A percentile compares a stretch with the other conserved stretches of the same genome.
Evolutionary conservation across 306 rosid species (phyloP).

Genomic region (Aeschynomene evenia): DNA sequence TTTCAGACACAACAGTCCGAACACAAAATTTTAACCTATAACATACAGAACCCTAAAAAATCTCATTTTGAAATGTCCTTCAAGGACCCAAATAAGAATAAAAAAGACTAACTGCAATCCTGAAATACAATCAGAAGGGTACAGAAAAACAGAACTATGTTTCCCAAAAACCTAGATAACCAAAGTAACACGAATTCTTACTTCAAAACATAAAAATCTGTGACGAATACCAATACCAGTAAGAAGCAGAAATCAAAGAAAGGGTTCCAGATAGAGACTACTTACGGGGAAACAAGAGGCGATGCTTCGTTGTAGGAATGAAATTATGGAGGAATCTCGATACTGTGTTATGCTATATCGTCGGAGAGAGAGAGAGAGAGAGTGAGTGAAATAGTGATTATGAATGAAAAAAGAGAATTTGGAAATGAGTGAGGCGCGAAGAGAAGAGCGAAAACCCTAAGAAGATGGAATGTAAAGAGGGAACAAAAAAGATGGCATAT

Average conservation of each 20-base stretch:
- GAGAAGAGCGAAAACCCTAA: conserved; percentile 29
- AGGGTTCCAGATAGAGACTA: neutral
- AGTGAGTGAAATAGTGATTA: neutral
- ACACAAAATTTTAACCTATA: neutral
- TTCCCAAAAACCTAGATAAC: neutral
- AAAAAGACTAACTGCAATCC: neutral
- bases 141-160: neutral
- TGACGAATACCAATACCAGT: neutral
- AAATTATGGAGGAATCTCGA: neutral
- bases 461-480: neutral
- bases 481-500: neutral
- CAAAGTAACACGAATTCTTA: neutral
- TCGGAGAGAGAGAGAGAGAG: neutral
- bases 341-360: neutral
- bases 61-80: too few species aligned
- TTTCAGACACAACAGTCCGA: neutral
- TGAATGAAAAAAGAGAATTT: neutral
- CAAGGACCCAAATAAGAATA: neutral
- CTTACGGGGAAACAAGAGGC: neutral
- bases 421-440: neutral
- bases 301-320: neutral
- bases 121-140: neutral
- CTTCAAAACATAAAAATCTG: neutral
- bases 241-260: neutral
- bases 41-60: neutral